Evolutionary conservation across 495 filamentous ascomycete genomes (phyloP), one percentile per base, ranked within the genome.

Genomic region (Aspergillus avenaceus): DNA sequence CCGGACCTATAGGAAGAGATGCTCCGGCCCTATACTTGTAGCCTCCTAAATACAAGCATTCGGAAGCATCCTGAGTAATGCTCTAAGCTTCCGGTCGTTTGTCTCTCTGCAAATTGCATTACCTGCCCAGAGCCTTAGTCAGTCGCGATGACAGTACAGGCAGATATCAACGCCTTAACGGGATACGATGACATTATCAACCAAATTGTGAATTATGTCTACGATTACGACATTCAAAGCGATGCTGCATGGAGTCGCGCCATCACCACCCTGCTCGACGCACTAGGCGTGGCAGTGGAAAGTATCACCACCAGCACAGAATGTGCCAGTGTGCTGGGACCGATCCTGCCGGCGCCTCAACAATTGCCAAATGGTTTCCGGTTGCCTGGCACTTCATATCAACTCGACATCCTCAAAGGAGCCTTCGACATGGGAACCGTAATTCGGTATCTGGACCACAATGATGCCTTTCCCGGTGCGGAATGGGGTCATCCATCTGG

Each of bases 61-160:
- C n/a, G n/a, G n/a, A n/a, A n/a, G n/a, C n/a, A n/a, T n/a, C 31
- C 69, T 97, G 56, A 88, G 83, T 73, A 99, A 97, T 69, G 95
- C 95, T 14, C 96, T 99, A n/a, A n/a, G n/a, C n/a, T n/a, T n/a
- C n/a, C n/a, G n/a, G n/a, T n/a, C n/a, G n/a, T n/a, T n/a, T n/a
- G n/a, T n/a, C n/a, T n/a, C n/a, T n/a, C n/a, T n/a, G n/a, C n/a
- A n/a, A n/a, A n/a, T n/a, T n/a, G n/a, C n/a, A n/a, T n/a, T n/a
- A n/a, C n/a, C n/a, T n/a, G n/a, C n/a, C n/a, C n/a, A n/a, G n/a
- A n/a, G n/a, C n/a, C n/a, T n/a, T n/a, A n/a, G n/a, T n/a, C n/a
- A n/a, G 13, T 3, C 8, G 2, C 29, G 28, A 37, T 19, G 8
- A 5, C 9, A 21, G 8, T 37, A 4, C 1, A 32, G n/a, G 21